These are phyloP conservation scores for Penicillium paneum DNA, from an alignment of 2,329 filamentous ascomycete species.

Conservation along the genomic window DNA sequence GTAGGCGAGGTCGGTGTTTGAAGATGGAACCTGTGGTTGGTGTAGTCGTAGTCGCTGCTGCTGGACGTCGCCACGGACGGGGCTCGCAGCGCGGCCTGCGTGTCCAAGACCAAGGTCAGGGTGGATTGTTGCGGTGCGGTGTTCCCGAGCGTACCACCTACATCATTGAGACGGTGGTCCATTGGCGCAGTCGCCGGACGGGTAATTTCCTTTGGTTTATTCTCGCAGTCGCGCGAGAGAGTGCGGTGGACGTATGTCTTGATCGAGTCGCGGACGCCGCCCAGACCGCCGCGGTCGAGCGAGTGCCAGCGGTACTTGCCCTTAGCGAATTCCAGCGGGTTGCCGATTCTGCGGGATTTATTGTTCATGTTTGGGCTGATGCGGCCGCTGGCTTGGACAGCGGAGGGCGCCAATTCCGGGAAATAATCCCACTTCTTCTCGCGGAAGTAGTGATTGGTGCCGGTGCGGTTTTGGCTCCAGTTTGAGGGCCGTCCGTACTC, in stretches of 20 bases:
- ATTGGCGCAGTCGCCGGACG: slow-evolving; percentile 17
- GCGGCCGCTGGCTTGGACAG: slow-evolving; percentile 15
- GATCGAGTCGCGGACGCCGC: slow-evolving; percentile 34
- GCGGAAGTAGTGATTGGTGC: slow-evolving; percentile 38
- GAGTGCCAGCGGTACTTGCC: slow-evolving; percentile 24
- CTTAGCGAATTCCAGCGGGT: slow-evolving; percentile 22
- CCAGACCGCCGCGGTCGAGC: slow-evolving; percentile 21
- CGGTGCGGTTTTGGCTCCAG: slow-evolving; percentile 22
- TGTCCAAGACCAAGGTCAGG: background rate
- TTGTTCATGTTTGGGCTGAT: slow-evolving; percentile 12
- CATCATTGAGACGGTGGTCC: background rate
- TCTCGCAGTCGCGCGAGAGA: slow-evolving; percentile 25
- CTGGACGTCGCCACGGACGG: background rate
- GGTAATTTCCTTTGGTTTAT: slow-evolving; percentile 11
- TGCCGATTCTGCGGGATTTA: slow-evolving; percentile 24
- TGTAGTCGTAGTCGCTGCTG: slow-evolving; percentile 2
- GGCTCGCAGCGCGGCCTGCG: background rate
- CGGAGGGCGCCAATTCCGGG: slow-evolving; percentile 35
- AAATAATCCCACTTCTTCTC: slow-evolving; percentile 45
- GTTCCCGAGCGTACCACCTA: background rate
- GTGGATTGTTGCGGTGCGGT: background rate
- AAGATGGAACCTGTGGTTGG: slow-evolving; percentile 3
- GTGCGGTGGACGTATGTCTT: slow-evolving; percentile 35
- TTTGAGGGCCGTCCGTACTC: slow-evolving; percentile 23
- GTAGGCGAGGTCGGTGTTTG: slow-evolving; percentile 3